A percentile compares a stretch with the other conserved stretches of the same genome.
These are phyloP conservation scores for Ceratobasidium papillatum DNA, from an alignment of 1,284 basidiomycete species.

Conservation along the genomic window DNA sequence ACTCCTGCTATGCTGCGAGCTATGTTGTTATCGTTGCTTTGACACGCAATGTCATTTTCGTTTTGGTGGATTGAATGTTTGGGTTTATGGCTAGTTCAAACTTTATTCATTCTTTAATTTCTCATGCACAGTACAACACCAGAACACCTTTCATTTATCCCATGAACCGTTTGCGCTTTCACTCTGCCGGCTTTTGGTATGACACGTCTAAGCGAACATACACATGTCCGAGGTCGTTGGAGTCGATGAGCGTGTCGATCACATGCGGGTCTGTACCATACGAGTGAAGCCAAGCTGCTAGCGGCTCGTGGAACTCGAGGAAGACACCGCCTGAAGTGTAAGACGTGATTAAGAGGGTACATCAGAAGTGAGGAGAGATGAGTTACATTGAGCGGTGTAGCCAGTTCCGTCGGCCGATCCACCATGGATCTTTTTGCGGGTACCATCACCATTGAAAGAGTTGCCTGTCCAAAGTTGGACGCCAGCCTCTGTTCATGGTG, in stretches of 20 bases:
- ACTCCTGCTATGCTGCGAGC: slow-evolving; percentile 3
- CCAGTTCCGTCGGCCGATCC: slow-evolving; percentile 64
- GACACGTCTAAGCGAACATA: slow-evolving; percentile 46
- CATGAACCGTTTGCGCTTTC: background rate
- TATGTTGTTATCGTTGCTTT: background rate
- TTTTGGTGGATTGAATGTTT: background rate
- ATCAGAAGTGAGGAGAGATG: slow-evolving; percentile 47
- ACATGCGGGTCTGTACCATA: slow-evolving; percentile 54
- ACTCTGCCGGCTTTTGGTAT: slow-evolving; percentile 17
- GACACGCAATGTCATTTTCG: background rate
- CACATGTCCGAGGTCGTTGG: slow-evolving; percentile 64
- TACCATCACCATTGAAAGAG: slow-evolving; percentile 59
- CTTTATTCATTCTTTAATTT: background rate
- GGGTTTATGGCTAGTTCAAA: background rate
- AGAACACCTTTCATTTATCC: background rate
- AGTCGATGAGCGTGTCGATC: slow-evolving; percentile 65
- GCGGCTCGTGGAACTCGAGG: slow-evolving; percentile 72
- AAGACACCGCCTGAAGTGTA: slow-evolving; percentile 65
- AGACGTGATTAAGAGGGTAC: slow-evolving; percentile 7
- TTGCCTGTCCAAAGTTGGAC: slow-evolving; percentile 77
- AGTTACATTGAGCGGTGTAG: slow-evolving; percentile 67
- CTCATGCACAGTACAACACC: no score
- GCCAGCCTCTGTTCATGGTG: slow-evolving; percentile 63
- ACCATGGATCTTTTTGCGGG: slow-evolving; percentile 76
- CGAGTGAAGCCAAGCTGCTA: slow-evolving; percentile 54